These are phyloP conservation scores for Fusarium pseudograminearum DNA, from an alignment of 2,329 filamentous ascomycete species.

Conservation along the genomic window DNA sequence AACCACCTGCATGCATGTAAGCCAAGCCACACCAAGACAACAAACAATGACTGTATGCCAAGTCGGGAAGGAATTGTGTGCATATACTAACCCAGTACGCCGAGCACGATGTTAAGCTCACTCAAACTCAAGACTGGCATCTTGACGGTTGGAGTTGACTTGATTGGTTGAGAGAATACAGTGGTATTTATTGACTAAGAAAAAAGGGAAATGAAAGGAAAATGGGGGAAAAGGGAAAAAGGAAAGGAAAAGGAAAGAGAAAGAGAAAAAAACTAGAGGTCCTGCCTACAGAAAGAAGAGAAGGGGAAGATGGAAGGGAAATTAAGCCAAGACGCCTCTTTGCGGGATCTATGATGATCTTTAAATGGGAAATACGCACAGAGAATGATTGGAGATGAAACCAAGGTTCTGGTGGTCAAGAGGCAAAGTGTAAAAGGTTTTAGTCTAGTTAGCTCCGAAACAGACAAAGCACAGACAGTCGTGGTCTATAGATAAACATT, in stretches of 20 bases:
- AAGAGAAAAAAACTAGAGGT: constrained; percentile 1
- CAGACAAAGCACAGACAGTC: too few relatives aligned
- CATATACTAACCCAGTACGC: constrained; percentile 41
- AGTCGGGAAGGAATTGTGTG: too few relatives aligned
- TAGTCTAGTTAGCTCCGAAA: too few relatives aligned
- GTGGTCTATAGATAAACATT: too few relatives aligned
- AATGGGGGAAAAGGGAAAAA: neutral
- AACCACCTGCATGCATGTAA: too few relatives aligned
- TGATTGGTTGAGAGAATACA: neutral
- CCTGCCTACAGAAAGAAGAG: constrained; percentile 10
- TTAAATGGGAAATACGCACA: neutral
- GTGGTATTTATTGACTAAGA: neutral
- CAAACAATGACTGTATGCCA: too few relatives aligned
- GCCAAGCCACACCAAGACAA: too few relatives aligned
- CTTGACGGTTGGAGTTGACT: neutral
- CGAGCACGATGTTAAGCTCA: constrained; percentile 64
- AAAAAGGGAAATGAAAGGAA: neutral
- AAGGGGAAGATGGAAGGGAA: neutral
- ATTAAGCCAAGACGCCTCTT: neutral
- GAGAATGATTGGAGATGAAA: too few relatives aligned
- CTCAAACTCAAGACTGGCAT: constrained; percentile 57
- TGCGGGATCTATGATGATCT: neutral
- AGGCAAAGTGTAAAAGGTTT: too few relatives aligned
- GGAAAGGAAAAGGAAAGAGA: neutral
- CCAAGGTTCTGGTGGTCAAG: too few relatives aligned